These are phyloP conservation scores for Wickerhamiella alocasiicola DNA, from an alignment of 805 yeast species.

Conservation along the genomic window DNA sequence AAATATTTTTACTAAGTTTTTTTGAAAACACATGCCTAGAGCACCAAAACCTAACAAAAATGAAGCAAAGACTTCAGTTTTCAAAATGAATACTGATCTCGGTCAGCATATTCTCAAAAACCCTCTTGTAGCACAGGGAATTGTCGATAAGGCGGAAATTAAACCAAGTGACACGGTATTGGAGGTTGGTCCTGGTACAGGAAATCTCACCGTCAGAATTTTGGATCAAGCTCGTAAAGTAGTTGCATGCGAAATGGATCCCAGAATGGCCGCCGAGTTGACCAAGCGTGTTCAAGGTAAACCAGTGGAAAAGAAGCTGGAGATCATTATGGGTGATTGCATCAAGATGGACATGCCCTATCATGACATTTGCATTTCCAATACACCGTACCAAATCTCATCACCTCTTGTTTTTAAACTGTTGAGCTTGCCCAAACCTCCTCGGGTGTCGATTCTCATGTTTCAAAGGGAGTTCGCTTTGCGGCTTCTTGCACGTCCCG, in stretches of 20 bases:
- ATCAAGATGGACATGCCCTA: slow-evolving; percentile 92
- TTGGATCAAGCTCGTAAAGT: slow-evolving; percentile 86
- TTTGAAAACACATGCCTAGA: slow-evolving; percentile 24
- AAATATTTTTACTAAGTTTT: no score
- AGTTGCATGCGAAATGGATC: slow-evolving; percentile 97
- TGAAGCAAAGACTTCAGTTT: slow-evolving; percentile 38
- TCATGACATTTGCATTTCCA: slow-evolving; percentile 90
- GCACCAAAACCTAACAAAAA: slow-evolving; percentile 19
- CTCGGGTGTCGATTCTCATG: slow-evolving; percentile 90
- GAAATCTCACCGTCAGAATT: slow-evolving; percentile 87
- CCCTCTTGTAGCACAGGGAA: slow-evolving; percentile 94
- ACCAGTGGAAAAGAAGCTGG: slow-evolving; percentile 83
- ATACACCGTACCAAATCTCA: slow-evolving; percentile 95
- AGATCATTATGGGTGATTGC: slow-evolving; percentile 86
- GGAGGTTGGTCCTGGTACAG: slow-evolving; percentile 99
- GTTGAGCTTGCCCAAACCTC: slow-evolving; percentile 83
- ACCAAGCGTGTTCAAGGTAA: slow-evolving; percentile 96
- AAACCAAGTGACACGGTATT: slow-evolving; percentile 85
- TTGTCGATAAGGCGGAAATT: slow-evolving; percentile 90
- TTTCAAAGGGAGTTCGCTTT: slow-evolving; percentile 95
- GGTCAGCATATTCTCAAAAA: slow-evolving; percentile 96
- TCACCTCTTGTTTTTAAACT: slow-evolving; percentile 92
- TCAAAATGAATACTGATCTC: slow-evolving; percentile 90
- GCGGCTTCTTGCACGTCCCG: slow-evolving; percentile 88
- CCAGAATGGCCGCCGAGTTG: slow-evolving; percentile 98